Percentiles rank a stretch among this genome's conserved stretches.
These are phyloP conservation scores for Aureobasidium vineae DNA, from an alignment of 2,329 filamentous ascomycete genomes.

Conservation along the genomic window DNA sequence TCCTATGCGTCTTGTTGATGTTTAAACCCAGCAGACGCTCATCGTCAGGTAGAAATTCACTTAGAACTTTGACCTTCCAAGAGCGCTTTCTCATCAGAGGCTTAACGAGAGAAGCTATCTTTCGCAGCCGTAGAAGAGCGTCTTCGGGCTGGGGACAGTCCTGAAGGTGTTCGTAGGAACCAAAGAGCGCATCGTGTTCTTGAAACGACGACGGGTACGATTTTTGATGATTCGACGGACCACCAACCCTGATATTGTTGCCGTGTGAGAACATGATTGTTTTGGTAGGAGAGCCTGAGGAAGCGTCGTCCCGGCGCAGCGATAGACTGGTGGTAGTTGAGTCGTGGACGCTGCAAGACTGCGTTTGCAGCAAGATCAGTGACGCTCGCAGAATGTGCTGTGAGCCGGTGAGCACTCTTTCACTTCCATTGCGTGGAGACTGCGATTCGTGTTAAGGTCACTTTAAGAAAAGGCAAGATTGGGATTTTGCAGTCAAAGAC, in stretches of 20 bases:
- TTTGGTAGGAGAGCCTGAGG: not conserved
- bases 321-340: too few relatives aligned
- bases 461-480: not conserved
- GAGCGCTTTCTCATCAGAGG: constrained; percentile 86
- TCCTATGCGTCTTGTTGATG: constrained; percentile 70
- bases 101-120: constrained; percentile 84
- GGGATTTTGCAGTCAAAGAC: not conserved
- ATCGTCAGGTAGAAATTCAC: constrained; percentile 81
- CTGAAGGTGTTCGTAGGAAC: constrained; percentile 51
- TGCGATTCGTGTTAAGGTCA: not conserved
- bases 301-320: not conserved
- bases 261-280: not conserved
- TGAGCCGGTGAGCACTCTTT: not conserved
- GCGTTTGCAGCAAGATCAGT: constrained; percentile 1
- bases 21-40: constrained; percentile 76
- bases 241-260: constrained; percentile 30
- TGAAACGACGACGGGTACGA: constrained; percentile 41
- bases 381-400: not conserved
- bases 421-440: not conserved
- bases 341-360: too few relatives aligned
- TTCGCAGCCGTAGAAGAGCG: constrained; percentile 64
- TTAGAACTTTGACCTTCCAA: constrained; percentile 76
- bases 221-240: constrained; percentile 37
- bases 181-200: constrained; percentile 51
- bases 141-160: constrained; percentile 46